Percentiles rank a stretch among this genome's conserved stretches.
Evolutionary conservation across 202 grass and related monocot species (phyloP).

Genomic region (Sporobolus alterniflorus): DNA sequence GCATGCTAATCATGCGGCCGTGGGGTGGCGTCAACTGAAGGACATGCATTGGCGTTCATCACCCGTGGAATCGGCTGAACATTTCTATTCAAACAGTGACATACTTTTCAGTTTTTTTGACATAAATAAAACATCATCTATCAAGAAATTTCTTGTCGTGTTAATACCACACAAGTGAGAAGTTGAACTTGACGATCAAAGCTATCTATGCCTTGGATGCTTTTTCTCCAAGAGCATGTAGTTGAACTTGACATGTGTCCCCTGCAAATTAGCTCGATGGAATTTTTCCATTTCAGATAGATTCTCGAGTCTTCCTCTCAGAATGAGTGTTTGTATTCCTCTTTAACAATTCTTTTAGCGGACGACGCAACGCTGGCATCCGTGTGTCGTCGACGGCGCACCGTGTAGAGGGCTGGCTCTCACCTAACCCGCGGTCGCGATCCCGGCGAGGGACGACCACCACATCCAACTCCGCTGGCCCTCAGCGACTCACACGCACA

Average conservation of each 20-base stretch:
- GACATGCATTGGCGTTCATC: background rate
- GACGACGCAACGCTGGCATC: background rate
- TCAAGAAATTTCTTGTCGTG: too few species aligned
- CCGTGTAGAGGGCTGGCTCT: background rate
- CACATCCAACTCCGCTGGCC: background rate
- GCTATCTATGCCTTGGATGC: background rate
- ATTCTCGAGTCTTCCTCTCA: too few species aligned
- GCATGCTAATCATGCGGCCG: too few species aligned
- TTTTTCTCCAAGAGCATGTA: background rate
- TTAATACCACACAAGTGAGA: too few species aligned
- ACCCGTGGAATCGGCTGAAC: background rate
- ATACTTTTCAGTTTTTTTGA: too few species aligned
- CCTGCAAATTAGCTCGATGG: too few species aligned
- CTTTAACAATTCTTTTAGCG: too few species aligned
- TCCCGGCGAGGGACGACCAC: conserved; percentile 8
- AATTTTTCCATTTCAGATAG: too few species aligned
- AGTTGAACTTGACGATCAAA: background rate
- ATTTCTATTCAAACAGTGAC: background rate
- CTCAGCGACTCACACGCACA: background rate
- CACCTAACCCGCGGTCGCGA: conserved; percentile 41
- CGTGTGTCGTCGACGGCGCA: background rate
- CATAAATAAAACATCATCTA: too few species aligned
- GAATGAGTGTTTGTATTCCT: too few species aligned
- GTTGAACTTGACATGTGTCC: background rate
- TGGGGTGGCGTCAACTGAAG: background rate